A percentile compares a stretch with the other conserved stretches of the same genome.
Conservation (phyloP, 176 grass and related monocot genomes). For the Alopecurus myosuroides region DNA sequence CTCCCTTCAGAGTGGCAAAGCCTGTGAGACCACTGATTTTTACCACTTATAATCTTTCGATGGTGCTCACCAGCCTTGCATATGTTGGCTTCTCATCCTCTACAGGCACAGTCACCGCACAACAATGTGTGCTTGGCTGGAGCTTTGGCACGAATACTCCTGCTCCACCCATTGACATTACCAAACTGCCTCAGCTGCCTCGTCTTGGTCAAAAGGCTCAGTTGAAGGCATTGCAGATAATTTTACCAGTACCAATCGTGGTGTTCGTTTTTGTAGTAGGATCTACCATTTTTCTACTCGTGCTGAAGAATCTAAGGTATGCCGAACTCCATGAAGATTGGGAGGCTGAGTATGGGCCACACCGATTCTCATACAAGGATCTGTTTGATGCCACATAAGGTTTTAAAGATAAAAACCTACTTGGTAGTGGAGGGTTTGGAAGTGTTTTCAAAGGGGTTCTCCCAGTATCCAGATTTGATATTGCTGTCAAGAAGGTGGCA, state of each 20-base stretch:
- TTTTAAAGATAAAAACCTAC: background rate
- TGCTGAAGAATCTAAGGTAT: background rate
- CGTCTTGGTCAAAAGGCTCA: background rate
- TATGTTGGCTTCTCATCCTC: conserved; percentile 1
- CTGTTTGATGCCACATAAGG: background rate
- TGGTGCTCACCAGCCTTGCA: background rate
- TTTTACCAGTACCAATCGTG: background rate
- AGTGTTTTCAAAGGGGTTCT: background rate
- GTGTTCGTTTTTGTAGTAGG: background rate
- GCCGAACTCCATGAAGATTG: background rate
- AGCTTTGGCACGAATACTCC: background rate
- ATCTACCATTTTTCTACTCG: background rate
- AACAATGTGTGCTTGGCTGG: background rate
- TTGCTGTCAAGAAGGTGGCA: background rate
- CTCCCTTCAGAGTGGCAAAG: background rate
- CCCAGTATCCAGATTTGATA: background rate
- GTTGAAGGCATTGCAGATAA: background rate
- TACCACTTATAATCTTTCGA: background rate
- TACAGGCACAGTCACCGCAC: background rate
- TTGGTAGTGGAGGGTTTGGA: background rate
- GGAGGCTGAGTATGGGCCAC: background rate
- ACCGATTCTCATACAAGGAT: background rate
- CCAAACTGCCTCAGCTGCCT: background rate
- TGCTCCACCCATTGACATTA: background rate
- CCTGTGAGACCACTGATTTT: background rate